Base-by-base conservation (phyloP, 2,329 filamentous ascomycete genomes). In the Celoporthe dispersa region DNA sequence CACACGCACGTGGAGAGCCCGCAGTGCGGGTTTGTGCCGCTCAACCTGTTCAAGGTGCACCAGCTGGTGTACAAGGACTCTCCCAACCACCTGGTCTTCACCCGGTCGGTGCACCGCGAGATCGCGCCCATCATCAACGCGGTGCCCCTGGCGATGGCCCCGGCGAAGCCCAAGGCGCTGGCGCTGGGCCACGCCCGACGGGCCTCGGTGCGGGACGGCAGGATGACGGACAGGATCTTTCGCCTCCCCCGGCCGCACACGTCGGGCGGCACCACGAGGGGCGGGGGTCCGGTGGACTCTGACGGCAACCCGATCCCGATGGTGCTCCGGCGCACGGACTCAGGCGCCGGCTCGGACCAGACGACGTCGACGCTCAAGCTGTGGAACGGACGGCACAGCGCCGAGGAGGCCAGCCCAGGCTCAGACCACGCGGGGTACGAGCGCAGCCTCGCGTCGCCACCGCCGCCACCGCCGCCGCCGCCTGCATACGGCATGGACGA, bases 1-100 rank as follows among this genome's bases (percentile, higher is more conserved):
- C 83, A 87, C 69, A 81, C 80, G 25, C 80, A 81, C 61, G 77
- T 83, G 11, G 77, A 80, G 0, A 81, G 82, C 55, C 79, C 81
- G n/a, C 80, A 82, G 63, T 80, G 84, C 67, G 78, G 79, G 48
- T 86, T 87, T 69, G 80, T 81, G 1, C 85, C 87, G 0, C 78
- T 87, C 51, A 81, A 79, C 22, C 83, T 88, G 61, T 88, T 88
- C 79, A 83, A 82, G 66, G 79, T 81, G 25, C 73, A 75, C 67
- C 91, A 93, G 77, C 85, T 90, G 72, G 84, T 88, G 0, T 86
- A 89, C 74, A 81, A 84, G 37, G 84, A 83, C 70, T 82, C 85
- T 41, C 80, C 83, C 0, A 86, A 88, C 73, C 84, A 89, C 60
- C 83, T 87, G 5, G 84, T 84, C 2, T 92, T 93, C 74, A 84